Percentiles rank a stretch among this genome's conserved stretches.
phyloP scores from a whole-genome alignment of 495 filamentous ascomycete species.

The Penicillium atrosanguineum region DNA sequence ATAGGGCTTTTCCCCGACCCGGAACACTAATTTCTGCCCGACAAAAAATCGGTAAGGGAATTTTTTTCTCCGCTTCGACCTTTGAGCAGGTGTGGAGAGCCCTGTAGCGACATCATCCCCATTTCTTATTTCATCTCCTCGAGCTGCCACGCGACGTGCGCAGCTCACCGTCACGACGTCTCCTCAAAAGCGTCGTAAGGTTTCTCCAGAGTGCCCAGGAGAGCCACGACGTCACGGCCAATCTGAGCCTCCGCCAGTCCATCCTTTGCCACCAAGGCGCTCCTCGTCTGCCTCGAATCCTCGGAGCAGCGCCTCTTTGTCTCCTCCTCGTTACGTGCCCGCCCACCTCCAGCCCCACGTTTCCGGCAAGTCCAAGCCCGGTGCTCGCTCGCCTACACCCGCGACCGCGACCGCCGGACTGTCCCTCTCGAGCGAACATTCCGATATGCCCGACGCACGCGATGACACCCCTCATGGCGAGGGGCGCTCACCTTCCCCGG shows the following conservation, averaged over 20 bases:
- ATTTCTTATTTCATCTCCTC: conserved; percentile 22
- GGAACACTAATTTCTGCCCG: conserved; percentile 21
- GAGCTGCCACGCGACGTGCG: conserved; percentile 52
- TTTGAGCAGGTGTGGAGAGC: conserved; percentile 4
- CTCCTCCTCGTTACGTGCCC: conserved; percentile 54
- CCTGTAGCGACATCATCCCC: conserved; percentile 6
- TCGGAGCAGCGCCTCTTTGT: conserved; percentile 33
- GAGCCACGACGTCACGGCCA: conserved; percentile 39
- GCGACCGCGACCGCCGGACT: conserved; percentile 71
- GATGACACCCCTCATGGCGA: conserved; percentile 25
- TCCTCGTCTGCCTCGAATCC: conserved; percentile 32
- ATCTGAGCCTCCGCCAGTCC: conserved; percentile 29
- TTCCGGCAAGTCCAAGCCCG: conserved; percentile 38
- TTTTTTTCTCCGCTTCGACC: conserved; percentile 11
- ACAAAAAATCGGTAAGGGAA: background rate
- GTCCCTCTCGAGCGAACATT: conserved; percentile 61
- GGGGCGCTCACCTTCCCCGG: conserved; percentile 49
- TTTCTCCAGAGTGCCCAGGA: conserved; percentile 55
- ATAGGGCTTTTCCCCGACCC: conserved; percentile 15
- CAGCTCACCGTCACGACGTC: conserved; percentile 85
- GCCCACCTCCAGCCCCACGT: conserved; percentile 63
- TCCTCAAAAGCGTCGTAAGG: conserved; percentile 87
- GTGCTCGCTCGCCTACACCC: conserved; percentile 45
- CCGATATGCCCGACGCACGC: conserved; percentile 48
- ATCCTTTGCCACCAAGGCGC: conserved; percentile 24